Evolutionary conservation across 2,329 filamentous ascomycete genomes (phyloP), one percentile per base, ranked within the genome.

Genomic region (Colletotrichum ledebouriae): DNA sequence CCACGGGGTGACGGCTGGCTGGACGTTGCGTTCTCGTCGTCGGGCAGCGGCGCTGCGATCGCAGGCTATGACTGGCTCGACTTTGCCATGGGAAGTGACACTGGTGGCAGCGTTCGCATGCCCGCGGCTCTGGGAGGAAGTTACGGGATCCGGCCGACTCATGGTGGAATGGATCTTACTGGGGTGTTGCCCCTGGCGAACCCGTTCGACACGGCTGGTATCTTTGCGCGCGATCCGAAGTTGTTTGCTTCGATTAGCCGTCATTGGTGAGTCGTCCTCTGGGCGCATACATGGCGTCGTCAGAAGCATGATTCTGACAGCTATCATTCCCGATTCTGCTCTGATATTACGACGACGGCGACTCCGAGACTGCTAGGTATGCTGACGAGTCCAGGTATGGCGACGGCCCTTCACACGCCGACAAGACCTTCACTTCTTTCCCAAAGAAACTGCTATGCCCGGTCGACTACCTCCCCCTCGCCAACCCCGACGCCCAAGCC

Each of bases 61-160:
- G 76, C 77, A 12, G 76, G 77, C 0, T 85, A 85, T 65, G 71
- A 77, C 4, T 85, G 82, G 82, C 61, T 85, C 4, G 75, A 78
- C 34, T 63, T 76, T 25, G 75, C 80, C 2, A 69, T 82, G 62
- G 77, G 76, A 1, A 69, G 71, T 29, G 69, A 72, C 52, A 72
- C 61, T 20, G 29, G 34, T 15, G 71, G 71, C 49, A 71, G 69
- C 44, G 66, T 72, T 12, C 69, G 71, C 4, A 56, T 22, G 13
- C 71, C 71, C 7, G 65, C 70, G 3, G 58, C 67, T 25, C 46
- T 71, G 4, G 55, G 29, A 7, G 70, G 70, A 5, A 33, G 67
- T 29, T 69, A 70, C 37, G 70, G 70, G 20, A 71, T 71, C 34
- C 41, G 70, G 12, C 70, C 70, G 11, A 71, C 69, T 3, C 57